Percentiles rank a stretch among this genome's conserved stretches.
These are phyloP conservation scores for Ambrosia hybrid DNA, from an alignment of 140 eudicot species.

Conservation along the genomic window DNA sequence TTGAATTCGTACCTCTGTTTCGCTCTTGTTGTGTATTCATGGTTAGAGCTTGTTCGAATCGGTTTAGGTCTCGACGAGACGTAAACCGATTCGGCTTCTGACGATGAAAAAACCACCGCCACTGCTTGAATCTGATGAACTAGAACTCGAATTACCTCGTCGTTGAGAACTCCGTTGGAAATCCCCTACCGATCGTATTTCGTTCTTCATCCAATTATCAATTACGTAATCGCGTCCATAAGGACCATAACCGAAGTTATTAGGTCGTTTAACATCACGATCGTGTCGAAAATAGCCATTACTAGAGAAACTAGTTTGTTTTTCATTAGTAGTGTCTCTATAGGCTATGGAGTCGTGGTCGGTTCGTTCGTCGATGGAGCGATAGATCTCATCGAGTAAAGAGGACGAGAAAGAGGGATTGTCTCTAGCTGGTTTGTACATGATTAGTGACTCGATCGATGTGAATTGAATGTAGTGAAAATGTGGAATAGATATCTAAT, in stretches of 20 bases:
- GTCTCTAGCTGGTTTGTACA: slow-evolving; percentile 29
- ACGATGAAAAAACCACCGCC: slow-evolving; percentile 61
- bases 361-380: slow-evolving; percentile 60
- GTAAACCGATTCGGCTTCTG: slow-evolving; percentile 57
- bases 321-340: slow-evolving; percentile 32
- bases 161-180: no score
- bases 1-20: slow-evolving; percentile 18
- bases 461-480: slow-evolving; percentile 8
- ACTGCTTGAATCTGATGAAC: slow-evolving; percentile 66
- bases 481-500: not conserved
- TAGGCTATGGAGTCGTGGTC: slow-evolving; percentile 36
- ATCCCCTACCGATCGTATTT: slow-evolving; percentile 43
- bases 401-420: slow-evolving; percentile 78
- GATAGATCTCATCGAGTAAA: slow-evolving; percentile 79
- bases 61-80: slow-evolving; percentile 46
- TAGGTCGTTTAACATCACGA: slow-evolving; percentile 16
- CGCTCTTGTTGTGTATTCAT: slow-evolving; percentile 10
- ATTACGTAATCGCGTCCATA: slow-evolving; percentile 27
- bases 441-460: not conserved
- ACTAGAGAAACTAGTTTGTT: slow-evolving; percentile 23
- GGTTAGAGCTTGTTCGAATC: slow-evolving; percentile 36
- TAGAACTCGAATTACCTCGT: slow-evolving; percentile 46
- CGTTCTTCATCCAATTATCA: slow-evolving; percentile 38
- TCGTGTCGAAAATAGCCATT: not conserved
- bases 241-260: not conserved